Evolutionary conservation across 31 red algal species (phyloP), one percentile per base, ranked within the genome.

Genomic region (Odonthalia washingtoniensis): DNA sequence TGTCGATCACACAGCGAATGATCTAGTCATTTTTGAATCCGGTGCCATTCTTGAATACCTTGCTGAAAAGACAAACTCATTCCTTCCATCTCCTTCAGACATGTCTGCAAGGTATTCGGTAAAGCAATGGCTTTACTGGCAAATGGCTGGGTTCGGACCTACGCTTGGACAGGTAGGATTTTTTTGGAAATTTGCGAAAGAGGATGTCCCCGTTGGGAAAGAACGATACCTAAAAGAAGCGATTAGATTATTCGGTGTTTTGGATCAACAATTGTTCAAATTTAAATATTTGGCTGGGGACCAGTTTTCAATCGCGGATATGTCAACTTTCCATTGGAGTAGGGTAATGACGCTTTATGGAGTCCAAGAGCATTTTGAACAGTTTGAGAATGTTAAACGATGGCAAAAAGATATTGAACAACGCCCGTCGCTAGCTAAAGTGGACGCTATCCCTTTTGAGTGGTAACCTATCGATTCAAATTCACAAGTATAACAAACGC

Each of bases 21-120:
- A 75, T 42, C 35, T 72, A n/a, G 80, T 81, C 42, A 44, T 95
- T 6, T 88, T 89, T 46, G 93, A 95, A 72, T 94, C 90, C 30
- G 90, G 90, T 26, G 93, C 93, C 5, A 95, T 95, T 81, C 70
- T 89, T 27, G 67, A 82, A 67, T 93, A 95, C 90, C 90, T 95
- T 16, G 93, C 90, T 0, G 93, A 95, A 40, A 95, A 93, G 46
- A 65, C 37, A 70, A 65, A 65, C 80, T 49, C 42, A 63, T 37
- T 94, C 46, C 57, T 86, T 61, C 80, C 80, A 9, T 31, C 62
- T 4, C 9, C 49, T 24, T 32, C 45, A 42, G 57, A 84, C 28
- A 38, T 46, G 61, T 40, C 64, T 38, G 40, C 57, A 27, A 65
- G 80, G 43, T 63, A 63, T 45, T 45, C 77, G 12, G 84, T 87